These are phyloP conservation scores for Hypoxylon trugodes DNA, from an alignment of 495 filamentous ascomycete genomes.

Conservation along the genomic window DNA sequence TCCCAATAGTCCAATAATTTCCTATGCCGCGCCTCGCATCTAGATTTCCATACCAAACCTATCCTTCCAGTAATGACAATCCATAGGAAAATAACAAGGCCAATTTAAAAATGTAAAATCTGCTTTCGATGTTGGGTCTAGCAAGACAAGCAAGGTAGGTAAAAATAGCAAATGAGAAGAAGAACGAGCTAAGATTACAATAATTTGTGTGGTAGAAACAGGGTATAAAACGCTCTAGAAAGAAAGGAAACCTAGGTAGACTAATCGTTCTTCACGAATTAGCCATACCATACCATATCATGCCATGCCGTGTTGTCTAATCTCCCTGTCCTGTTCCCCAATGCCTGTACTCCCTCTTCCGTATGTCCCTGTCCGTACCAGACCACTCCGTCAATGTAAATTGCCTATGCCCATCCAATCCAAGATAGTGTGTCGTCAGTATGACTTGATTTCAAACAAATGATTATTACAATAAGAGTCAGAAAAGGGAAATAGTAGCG, in stretches of 20 bases:
- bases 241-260: slow-evolving; percentile 12
- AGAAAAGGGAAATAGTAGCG: neutral
- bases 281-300: neutral
- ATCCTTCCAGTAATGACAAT: neutral
- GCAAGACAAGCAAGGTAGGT: neutral
- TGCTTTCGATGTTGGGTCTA: slow-evolving; percentile 30
- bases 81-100: slow-evolving; percentile 2
- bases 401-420: neutral
- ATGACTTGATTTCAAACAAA: neutral
- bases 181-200: slow-evolving; percentile 27
- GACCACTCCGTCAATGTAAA: neutral
- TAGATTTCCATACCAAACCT: neutral
- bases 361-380: neutral
- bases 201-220: slow-evolving; percentile 18
- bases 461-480: neutral
- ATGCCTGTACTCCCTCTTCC: neutral
- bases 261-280: neutral
- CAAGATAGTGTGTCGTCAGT: neutral
- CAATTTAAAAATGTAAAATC: slow-evolving; percentile 23
- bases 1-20: neutral
- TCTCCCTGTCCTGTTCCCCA: neutral
- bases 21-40: neutral
- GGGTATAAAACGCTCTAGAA: slow-evolving; percentile 38
- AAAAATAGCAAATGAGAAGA: slow-evolving; percentile 1
- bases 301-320: no score